Base-by-base conservation (phyloP, 73 alveolate genomes). In the Stentor coeruleus region DNA sequence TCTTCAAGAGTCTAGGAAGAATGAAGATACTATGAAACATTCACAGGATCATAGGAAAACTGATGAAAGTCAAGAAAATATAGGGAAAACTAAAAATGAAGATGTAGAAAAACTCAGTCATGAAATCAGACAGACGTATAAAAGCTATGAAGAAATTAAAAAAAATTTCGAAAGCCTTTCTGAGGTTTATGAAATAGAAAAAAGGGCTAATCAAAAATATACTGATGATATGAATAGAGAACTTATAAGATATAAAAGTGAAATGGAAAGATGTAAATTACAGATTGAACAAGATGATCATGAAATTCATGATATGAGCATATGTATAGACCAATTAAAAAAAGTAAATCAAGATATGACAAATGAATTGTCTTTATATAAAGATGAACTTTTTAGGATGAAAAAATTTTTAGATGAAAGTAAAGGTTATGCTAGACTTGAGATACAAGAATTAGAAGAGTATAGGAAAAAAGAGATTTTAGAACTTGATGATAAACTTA, bases 141-240 rank as follows among this genome's bases (percentile, higher is more conserved):
- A 60, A 60, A 38, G 41, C 20, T 60, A 60, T 35, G 80, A n/a
- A 60, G 80, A 60, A 35, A 11, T 28, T n/a, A 60, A 60, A 14
- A 28, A 20, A 20, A 28, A 28, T 60, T n/a, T 60, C 28, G 80
- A 60, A 38, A n/a, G 11, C 28, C 14, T 60, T 14, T 6, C 20
- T 60, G 80, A 60, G 28, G 28, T 11, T 11, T 49, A 49, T 49
- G 66, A 49, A 49, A 20, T 6, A 20, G 66, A 49, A 11, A 49
- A 20, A 49, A 49, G 66, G 66, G 20, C 6, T 49, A 49, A 20
- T 49, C 28, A 20, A 49, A 49, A 49, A 49, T 6, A 11, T 49
- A 20, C 20, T 49, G 66, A 49, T 11, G 66, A 49, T 6, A 11
- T 49, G 66, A 49, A 49, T 49, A 49, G 66, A 38, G 41, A 60